These are phyloP conservation scores for Fusarium albidum DNA, from an alignment of 2,329 filamentous ascomycete genomes.

Conservation along the genomic window DNA sequence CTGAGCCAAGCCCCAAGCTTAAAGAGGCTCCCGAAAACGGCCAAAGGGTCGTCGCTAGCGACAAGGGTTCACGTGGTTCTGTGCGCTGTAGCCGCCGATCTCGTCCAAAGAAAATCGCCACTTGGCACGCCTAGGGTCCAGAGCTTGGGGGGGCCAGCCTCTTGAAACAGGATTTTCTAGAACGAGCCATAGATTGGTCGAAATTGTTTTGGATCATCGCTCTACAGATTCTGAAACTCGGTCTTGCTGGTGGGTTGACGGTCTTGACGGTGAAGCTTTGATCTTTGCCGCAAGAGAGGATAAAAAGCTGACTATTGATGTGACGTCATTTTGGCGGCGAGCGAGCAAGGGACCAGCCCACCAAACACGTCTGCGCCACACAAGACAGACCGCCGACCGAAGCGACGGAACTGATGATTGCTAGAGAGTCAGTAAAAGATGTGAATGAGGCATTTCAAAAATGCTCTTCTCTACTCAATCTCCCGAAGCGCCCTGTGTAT, in stretches of 20 bases:
- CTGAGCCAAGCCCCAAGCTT: neutral
- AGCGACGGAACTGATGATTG: no score
- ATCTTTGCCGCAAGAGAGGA: slow-evolving; percentile 3
- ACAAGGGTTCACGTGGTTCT: slow-evolving; percentile 29
- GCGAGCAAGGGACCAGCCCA: neutral
- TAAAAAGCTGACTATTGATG: neutral
- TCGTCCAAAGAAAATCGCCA: slow-evolving; percentile 30
- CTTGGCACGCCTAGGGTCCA: slow-evolving; percentile 16
- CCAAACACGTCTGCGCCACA: neutral
- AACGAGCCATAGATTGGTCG: slow-evolving; percentile 24
- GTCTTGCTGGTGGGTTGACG: slow-evolving; percentile 6
- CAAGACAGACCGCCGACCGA: neutral
- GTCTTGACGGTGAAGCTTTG: slow-evolving; percentile 1
- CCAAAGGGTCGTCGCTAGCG: slow-evolving; percentile 22
- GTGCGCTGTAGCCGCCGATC: slow-evolving; percentile 30
- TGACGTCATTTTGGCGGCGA: slow-evolving; percentile 28
- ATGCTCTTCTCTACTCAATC: slow-evolving; percentile 3
- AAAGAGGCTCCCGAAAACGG: slow-evolving; percentile 17
- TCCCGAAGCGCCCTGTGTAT: slow-evolving; percentile 29
- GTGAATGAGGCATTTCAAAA: neutral
- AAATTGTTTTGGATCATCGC: slow-evolving; percentile 28
- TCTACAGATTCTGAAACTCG: slow-evolving; percentile 37
- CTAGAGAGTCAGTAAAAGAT: neutral
- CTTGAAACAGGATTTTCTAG: slow-evolving; percentile 35
- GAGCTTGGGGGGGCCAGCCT: neutral